Percentiles rank a stretch among this genome's conserved stretches.
phyloP scores from a whole-genome alignment of 805 yeast species.

The Yamadazyma sp. region DNA sequence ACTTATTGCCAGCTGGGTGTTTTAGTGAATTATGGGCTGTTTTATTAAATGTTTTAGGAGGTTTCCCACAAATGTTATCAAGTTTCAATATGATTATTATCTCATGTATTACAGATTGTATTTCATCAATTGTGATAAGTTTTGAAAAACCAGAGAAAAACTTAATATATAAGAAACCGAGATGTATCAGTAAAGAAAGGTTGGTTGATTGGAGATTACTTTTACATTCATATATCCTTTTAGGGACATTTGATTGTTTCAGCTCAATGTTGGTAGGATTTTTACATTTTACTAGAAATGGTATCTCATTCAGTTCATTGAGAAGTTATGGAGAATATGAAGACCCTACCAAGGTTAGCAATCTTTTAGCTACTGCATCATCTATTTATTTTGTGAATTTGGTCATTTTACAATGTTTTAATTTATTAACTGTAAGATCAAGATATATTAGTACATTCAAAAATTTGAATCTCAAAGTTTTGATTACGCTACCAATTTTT shows the following conservation, averaged over 20 bases:
- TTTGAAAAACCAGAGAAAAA: slow-evolving; percentile 44
- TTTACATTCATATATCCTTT: slow-evolving; percentile 39
- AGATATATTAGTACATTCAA: slow-evolving; percentile 40
- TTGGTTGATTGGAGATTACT: slow-evolving; percentile 38
- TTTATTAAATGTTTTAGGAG: slow-evolving; percentile 44
- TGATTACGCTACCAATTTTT: slow-evolving; percentile 33
- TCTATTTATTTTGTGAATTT: slow-evolving; percentile 46
- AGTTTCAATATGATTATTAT: slow-evolving; percentile 52
- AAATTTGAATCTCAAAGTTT: slow-evolving; percentile 34
- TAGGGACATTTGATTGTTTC: slow-evolving; percentile 42
- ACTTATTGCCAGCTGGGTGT: slow-evolving; percentile 52
- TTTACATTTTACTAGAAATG: slow-evolving; percentile 32
- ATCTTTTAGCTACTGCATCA: slow-evolving; percentile 24
- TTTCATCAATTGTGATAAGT: slow-evolving; percentile 42
- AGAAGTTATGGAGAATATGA: slow-evolving; percentile 32
- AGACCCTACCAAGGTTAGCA: slow-evolving; percentile 3
- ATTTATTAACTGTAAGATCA: slow-evolving; percentile 42
- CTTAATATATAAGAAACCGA: slow-evolving; percentile 39
- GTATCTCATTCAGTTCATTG: slow-evolving; percentile 32
- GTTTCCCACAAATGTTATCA: slow-evolving; percentile 47
- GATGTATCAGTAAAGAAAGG: slow-evolving; percentile 39
- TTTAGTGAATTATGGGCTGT: slow-evolving; percentile 52
- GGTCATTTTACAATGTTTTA: slow-evolving; percentile 48
- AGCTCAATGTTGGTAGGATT: slow-evolving; percentile 40
- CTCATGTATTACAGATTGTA: slow-evolving; percentile 46